Base-by-base conservation (phyloP, 352 stramenopile genomes). In the Globisporangium solare region DNA sequence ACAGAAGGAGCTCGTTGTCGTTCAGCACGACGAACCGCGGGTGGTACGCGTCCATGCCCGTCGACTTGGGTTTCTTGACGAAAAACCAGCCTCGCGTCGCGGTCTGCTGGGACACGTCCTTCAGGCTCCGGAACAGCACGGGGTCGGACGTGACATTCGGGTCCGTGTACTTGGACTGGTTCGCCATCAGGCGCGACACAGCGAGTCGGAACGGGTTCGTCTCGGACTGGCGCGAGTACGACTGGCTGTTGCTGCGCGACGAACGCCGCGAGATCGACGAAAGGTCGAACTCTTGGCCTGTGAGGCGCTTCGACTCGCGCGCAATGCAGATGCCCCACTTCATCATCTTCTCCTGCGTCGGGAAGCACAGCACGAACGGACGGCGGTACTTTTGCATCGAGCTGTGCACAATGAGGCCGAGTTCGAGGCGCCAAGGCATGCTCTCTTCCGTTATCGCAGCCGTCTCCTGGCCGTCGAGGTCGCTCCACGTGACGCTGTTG, bases 61-160 rank as follows among this genome's bases (percentile, higher is more conserved):
- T 62, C n/a, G 70, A 73, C 0, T 71, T 68, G 12, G 86, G 82
- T 18, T 86, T 83, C 58, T 91, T 92, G 2, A 94, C 71, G 47
- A 91, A 91, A 42, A 95, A 94, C 86, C 86, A 95, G 7, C 86
- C 83, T 49, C 80, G 74, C 6, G 72, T 80, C 10, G 77, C 81
- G 0, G 73, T 78, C 50, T 87, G 86, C 11, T 71, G 53, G 20
- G 75, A 84, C 11, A 90, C 80, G 54, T 93, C 83, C 54, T 91
- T 94, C 17, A 94, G 49, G 53, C 79, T 90, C 21, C 78, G 83
- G 51, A 81, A 88, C 20, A 94, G 47, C 2, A 70, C 70, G 1
- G 78, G 76, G 0, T 67, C 77, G 20, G 68, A 58, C 15, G 70
- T 48, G 1, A 90, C 69, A 10, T 78, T 71, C 1, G 83, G 67